Conservation (phyloP, 2,329 filamentous ascomycete genomes). For the Xylaria sp. region DNA sequence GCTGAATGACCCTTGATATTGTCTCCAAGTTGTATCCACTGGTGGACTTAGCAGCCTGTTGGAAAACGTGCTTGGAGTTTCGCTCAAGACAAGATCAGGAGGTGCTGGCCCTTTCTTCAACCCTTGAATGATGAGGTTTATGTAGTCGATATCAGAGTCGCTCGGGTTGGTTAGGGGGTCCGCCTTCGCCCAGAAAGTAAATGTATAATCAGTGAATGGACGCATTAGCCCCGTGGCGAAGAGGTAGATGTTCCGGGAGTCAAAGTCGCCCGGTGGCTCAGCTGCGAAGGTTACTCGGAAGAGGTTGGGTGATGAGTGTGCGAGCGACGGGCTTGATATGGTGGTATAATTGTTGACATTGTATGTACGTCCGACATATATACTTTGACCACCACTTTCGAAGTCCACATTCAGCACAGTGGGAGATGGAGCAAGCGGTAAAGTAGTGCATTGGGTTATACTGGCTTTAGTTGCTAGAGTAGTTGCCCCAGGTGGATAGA, state of each 20-base stretch:
- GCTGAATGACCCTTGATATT: slow-evolving; percentile 28
- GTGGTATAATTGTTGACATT: slow-evolving; percentile 29
- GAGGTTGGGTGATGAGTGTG: slow-evolving; percentile 28
- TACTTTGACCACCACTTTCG: slow-evolving; percentile 19
- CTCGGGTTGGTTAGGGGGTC: slow-evolving; percentile 16
- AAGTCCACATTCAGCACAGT: slow-evolving; percentile 21
- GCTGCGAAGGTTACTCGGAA: slow-evolving; percentile 29
- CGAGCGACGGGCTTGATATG: slow-evolving; percentile 26
- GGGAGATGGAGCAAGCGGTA: slow-evolving; percentile 27
- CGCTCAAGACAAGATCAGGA: slow-evolving; percentile 18
- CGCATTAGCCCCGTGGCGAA: slow-evolving; percentile 31
- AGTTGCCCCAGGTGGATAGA: slow-evolving; percentile 31
- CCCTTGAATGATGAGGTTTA: slow-evolving; percentile 28
- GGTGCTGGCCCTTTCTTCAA: slow-evolving; percentile 28
- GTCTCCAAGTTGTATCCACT: slow-evolving; percentile 27
- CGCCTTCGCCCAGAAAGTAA: slow-evolving; percentile 28
- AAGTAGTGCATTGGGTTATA: slow-evolving; percentile 31
- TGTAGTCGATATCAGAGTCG: slow-evolving; percentile 27
- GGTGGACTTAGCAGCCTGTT: slow-evolving; percentile 21
- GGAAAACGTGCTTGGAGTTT: slow-evolving; percentile 29
- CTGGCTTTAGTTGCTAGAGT: slow-evolving; percentile 26
- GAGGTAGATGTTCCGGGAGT: slow-evolving; percentile 24
- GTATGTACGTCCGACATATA: slow-evolving; percentile 23
- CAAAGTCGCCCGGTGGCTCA: slow-evolving; percentile 21
- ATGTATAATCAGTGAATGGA: slow-evolving; percentile 26